Evolutionary conservation across 768 basidiomycete genomes (phyloP), one percentile per base, ranked within the genome.

Genomic region (Tulasnella sp.): DNA sequence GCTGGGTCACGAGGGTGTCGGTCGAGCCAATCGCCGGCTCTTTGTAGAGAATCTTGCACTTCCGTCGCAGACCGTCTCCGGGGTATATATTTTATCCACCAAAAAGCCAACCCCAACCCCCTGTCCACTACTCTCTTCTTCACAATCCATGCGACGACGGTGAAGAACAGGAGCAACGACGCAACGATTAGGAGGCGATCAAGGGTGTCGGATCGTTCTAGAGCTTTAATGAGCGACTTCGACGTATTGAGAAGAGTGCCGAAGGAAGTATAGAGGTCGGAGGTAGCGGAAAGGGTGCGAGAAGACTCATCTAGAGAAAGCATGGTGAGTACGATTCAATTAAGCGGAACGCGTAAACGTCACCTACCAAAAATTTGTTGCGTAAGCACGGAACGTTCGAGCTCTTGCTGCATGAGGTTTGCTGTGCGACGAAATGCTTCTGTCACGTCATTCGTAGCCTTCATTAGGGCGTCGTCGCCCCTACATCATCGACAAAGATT

Each of bases 121-220:
- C 90, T 89, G 83, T 97, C 94, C 46, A 98, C 80, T 70, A 98
- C 85, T 20, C 98, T 89, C 78, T 96, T 91, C 84, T 98, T 95
- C 81, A 99, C 82, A 80, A 99, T 92, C 81, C 93, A 96, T 35
- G 92, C 87, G 9, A 95, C 90, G 40, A 93, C 91, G 23, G 96
- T 88, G 78, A 91, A 79, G 86, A 99, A 99, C 84, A 98, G 93
- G 15, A 87, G 83, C 46, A 99, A 89, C 0, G 90, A 93, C 1
- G 90, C 87, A 76, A 95, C 85, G 81, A 99, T 92, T 79, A 99
- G 85, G 39, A 98, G 83, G 7, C 96, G 92, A 86, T 99, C 98
- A 26, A 96, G 86, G 90, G 93, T 92, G 86, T 99, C 96, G 20
- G 95, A 89, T 79, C 92, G 91, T 84, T 98, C 94, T 71, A 99